Conservation (phyloP, 495 filamentous ascomycete genomes). For the Gamarada debralockiae region DNA sequence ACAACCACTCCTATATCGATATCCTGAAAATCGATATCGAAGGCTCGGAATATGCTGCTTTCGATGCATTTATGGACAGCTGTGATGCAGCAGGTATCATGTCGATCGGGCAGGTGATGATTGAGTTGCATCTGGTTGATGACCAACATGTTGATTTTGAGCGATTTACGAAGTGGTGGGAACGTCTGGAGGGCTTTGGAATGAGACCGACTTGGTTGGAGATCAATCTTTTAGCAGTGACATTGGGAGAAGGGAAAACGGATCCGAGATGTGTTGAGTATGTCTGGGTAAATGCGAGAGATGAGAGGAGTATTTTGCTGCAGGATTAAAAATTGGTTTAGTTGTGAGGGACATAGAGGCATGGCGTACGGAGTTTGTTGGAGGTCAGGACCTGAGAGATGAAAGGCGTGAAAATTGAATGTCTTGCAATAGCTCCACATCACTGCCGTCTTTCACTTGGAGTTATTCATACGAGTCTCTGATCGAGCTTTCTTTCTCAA, state of each 20-base stretch:
- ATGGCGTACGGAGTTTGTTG: no score
- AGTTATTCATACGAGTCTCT: no score
- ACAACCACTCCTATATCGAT: conserved; percentile 31
- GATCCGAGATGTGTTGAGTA: conserved; percentile 25
- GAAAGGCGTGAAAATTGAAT: no score
- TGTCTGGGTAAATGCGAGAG: conserved; percentile 24
- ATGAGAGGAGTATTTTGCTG: conserved; percentile 19
- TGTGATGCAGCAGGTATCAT: conserved; percentile 13
- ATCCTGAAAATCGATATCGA: conserved; percentile 35
- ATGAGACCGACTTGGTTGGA: conserved; percentile 28
- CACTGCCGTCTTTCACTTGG: no score
- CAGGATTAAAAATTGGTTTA: conserved; percentile 1
- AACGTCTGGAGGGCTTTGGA: conserved; percentile 23
- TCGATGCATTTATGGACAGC: conserved; percentile 23
- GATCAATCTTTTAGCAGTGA: conserved; percentile 25
- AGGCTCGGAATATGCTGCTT: conserved; percentile 26
- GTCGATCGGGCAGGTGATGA: conserved; percentile 30
- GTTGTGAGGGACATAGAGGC: no score
- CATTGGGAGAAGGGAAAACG: conserved; percentile 12
- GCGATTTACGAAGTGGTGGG: conserved; percentile 27
- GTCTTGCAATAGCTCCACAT: no score
- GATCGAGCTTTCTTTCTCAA: no score
- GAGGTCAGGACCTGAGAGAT: no score
- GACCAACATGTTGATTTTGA: conserved; percentile 13
- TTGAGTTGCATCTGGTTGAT: conserved; percentile 30